A percentile compares a stretch with the other conserved stretches of the same genome.
Conservation (phyloP, 257 asterid genomes). For the Plantago elongata region DNA sequence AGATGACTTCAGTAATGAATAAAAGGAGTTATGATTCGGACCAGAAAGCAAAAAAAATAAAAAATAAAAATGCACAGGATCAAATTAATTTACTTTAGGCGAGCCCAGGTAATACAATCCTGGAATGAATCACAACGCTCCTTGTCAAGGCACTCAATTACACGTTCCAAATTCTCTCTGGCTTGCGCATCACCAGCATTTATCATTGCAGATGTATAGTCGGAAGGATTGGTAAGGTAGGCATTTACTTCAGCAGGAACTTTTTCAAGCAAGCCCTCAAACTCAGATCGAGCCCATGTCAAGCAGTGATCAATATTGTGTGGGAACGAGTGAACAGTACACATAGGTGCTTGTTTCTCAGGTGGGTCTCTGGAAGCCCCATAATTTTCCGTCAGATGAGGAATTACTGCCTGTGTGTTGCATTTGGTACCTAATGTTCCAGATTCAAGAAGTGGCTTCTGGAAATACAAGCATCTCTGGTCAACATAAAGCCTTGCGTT, state of each 20-base stretch:
- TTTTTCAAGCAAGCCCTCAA: constrained; percentile 91
- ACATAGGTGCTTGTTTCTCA: constrained; percentile 97
- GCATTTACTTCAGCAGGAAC: constrained; percentile 89
- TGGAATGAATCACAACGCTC: constrained; percentile 78
- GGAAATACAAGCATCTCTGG: constrained; percentile 90
- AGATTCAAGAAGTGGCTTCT: constrained; percentile 92
- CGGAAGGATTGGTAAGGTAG: constrained; percentile 62
- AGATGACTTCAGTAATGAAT: constrained; percentile 17
- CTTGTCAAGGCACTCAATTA: constrained; percentile 67
- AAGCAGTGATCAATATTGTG: constrained; percentile 93
- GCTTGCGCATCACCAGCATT: constrained; percentile 97
- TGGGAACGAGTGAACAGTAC: constrained; percentile 91
- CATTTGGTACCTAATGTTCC: constrained; percentile 97
- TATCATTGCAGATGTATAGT: constrained; percentile 61
- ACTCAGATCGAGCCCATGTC: constrained; percentile 97
- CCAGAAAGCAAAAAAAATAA: not conserved
- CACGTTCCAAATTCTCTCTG: constrained; percentile 79
- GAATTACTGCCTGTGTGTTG: constrained; percentile 89
- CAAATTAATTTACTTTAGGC: constrained; percentile 46
- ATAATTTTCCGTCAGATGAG: constrained; percentile 88
- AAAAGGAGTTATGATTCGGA: constrained; percentile 1
- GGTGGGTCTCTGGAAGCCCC: constrained; percentile 97
- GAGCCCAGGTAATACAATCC: constrained; percentile 84
- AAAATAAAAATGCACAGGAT: not conserved
- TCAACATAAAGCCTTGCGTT: constrained; percentile 92